Conservation (phyloP, 2,329 filamentous ascomycete genomes). For the Penicillium decumbens region DNA sequence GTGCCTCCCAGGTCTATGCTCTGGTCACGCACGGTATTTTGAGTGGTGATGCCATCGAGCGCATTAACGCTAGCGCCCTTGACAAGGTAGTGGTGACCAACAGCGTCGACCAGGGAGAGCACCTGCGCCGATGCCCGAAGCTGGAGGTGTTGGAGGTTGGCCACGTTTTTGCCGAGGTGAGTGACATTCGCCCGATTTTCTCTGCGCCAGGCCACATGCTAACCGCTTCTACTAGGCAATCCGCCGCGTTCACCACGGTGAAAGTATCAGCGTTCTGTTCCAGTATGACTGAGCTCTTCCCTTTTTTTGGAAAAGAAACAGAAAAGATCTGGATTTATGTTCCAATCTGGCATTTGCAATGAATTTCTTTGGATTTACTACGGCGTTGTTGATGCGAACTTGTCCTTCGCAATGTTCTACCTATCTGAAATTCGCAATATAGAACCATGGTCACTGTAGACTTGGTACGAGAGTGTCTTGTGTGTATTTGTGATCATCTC, state of each 20-base stretch:
- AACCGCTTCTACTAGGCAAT: constrained; percentile 59
- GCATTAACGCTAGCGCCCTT: constrained; percentile 86
- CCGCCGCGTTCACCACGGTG: constrained; percentile 90
- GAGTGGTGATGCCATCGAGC: constrained; percentile 88
- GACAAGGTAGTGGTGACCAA: constrained; percentile 96
- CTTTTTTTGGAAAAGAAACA: neutral
- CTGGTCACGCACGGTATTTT: constrained; percentile 92
- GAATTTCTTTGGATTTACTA: constrained; percentile 17
- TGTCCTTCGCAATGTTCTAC: constrained; percentile 3
- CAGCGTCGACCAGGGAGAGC: constrained; percentile 82
- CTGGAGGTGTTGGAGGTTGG: constrained; percentile 88
- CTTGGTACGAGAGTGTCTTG: constrained; percentile 14
- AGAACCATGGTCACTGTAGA: constrained; percentile 20
- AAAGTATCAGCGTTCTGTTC: constrained; percentile 95
- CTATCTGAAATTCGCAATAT: constrained; percentile 8
- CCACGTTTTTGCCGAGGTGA: constrained; percentile 79
- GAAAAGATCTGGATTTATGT: constrained; percentile 7
- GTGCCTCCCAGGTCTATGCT: constrained; percentile 82
- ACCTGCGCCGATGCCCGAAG: constrained; percentile 73
- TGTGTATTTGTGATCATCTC: constrained; percentile 9
- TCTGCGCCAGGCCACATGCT: constrained; percentile 13
- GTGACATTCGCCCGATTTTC: constrained; percentile 15
- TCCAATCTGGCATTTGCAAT: constrained; percentile 11
- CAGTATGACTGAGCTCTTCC: constrained; percentile 61
- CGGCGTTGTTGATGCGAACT: constrained; percentile 14